Evolutionary conservation across 371 early-diverging fungal genomes (phyloP), one percentile per base, ranked within the genome.

Genomic region (Dinochytrium kinnereticum): DNA sequence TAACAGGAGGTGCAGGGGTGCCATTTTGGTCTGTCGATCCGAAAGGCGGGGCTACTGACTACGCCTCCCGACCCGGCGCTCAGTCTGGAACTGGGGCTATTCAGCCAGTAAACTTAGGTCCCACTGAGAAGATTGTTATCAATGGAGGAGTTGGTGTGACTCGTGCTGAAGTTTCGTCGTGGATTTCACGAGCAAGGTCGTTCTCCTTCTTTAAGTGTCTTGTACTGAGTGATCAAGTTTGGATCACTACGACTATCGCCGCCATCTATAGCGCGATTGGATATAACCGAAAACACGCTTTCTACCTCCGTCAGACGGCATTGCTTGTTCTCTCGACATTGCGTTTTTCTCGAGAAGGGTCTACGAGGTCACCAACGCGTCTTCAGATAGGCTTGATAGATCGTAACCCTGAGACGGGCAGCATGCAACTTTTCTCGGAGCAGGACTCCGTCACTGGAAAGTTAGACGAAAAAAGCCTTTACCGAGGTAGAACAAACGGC

Each of bases 201-300:
- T 15, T 5, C 7, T 77, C 75, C 7, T 83, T 81, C 26, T 59
- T 89, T 26, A 84, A 88, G 73, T 87, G 86, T 37, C 61, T 91
- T 64, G 68, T 84, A 0, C 65, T 88, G 26, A 74, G 84, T 44
- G 92, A 92, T 79, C 91, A 91, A 38, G 67, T 83, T 3, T 51
- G 82, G 83, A 86, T 78, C 37, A 28, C 69, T 1, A 88, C 90
- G 0, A 76, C 80, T 3, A 88, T 93, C 78, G 84, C 92, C 0
- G 80, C 89, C 0, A 78, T 92, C 1, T 87, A 88, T 44, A 87
- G 89, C 0, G 77, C 77, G 10, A 84, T 93, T 64, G 92, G 91
- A 17, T 89, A 87, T 66, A 80, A 85, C 40, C 77, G 93, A 26
- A 94, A 94, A 74, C 90, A 93, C 40, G 91, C 92, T 0, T 91